Conservation (phyloP, 306 rosid genomes). For the Vigna mungo region DNA sequence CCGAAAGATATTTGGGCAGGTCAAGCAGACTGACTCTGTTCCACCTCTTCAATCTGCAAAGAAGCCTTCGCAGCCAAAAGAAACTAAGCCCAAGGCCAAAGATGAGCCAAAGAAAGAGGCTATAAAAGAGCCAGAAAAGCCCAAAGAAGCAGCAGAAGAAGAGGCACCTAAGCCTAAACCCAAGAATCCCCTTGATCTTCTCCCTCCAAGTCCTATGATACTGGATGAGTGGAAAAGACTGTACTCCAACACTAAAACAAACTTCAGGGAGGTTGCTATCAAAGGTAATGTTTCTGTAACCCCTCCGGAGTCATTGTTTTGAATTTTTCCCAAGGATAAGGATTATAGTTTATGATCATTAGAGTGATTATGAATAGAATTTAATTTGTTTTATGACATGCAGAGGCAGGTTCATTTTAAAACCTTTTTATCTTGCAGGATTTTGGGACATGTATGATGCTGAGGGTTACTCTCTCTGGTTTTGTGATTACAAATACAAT, state of each 20-base stretch:
- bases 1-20: conserved; percentile 72
- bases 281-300: conserved; percentile 53
- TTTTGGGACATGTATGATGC: conserved; percentile 95
- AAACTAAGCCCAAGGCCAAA: conserved; percentile 66
- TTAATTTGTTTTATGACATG: neutral
- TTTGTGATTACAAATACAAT: conserved; percentile 83
- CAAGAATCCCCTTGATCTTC: conserved; percentile 77
- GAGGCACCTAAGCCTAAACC: conserved; percentile 82
- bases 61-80: conserved; percentile 78
- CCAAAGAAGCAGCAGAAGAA: conserved; percentile 57
- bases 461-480: conserved; percentile 87
- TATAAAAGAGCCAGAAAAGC: conserved; percentile 48
- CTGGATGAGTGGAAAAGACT: conserved; percentile 91
- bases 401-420: neutral
- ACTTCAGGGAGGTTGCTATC: conserved; percentile 86
- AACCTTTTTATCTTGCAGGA: conserved; percentile 51
- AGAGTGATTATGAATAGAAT: neutral
- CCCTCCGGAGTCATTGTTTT: neutral
- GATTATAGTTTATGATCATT: neutral
- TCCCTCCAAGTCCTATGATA: conserved; percentile 79
- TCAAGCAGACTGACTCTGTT: conserved; percentile 64
- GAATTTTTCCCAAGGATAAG: neutral
- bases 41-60: conserved; percentile 62
- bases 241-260: conserved; percentile 78
- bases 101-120: conserved; percentile 70